phyloP scores from a whole-genome alignment of 495 filamentous ascomycete genomes.

The Trichoderma reesei region DNA sequence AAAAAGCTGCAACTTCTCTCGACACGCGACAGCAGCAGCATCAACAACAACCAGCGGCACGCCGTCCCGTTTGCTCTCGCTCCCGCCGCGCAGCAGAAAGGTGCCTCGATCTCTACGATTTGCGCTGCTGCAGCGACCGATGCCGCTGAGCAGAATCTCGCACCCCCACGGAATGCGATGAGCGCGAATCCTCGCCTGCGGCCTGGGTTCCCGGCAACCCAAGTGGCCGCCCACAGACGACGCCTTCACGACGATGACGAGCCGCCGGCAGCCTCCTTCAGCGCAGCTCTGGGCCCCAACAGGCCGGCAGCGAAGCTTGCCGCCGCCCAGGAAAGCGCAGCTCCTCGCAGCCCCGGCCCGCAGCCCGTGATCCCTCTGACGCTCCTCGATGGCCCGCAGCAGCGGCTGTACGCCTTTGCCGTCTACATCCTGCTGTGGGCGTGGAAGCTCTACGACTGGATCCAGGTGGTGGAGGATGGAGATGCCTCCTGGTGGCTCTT shows the following conservation, averaged over 20 bases:
- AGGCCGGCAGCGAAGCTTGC: conserved; percentile 18
- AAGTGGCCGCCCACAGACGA: conserved; percentile 19
- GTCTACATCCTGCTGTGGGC: conserved; percentile 62
- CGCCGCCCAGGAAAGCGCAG: conserved; percentile 25
- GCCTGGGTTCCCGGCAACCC: conserved; percentile 35
- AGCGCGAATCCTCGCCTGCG: conserved; percentile 26
- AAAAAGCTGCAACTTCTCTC: background rate
- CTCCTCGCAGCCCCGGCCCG: conserved; percentile 19
- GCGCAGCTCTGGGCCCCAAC: background rate
- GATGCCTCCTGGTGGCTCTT: conserved; percentile 76
- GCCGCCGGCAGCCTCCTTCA: background rate
- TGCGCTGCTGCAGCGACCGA: background rate
- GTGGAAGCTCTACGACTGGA: conserved; percentile 81
- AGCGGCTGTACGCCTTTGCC: conserved; percentile 74
- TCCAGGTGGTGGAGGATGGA: conserved; percentile 60
- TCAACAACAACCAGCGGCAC: background rate
- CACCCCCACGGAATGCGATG: conserved; percentile 38
- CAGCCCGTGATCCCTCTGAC: conserved; percentile 62
- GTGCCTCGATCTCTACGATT: background rate
- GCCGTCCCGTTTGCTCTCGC: background rate
- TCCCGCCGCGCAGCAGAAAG: background rate
- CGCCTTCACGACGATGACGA: conserved; percentile 8
- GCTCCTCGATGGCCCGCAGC: conserved; percentile 75
- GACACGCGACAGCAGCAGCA: background rate
- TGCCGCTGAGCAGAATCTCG: conserved; percentile 12